Percentiles rank a stretch among this genome's conserved stretches.
phyloP scores from a whole-genome alignment of 1,284 basidiomycete genomes.

The Rhodotorula sp. region DNA sequence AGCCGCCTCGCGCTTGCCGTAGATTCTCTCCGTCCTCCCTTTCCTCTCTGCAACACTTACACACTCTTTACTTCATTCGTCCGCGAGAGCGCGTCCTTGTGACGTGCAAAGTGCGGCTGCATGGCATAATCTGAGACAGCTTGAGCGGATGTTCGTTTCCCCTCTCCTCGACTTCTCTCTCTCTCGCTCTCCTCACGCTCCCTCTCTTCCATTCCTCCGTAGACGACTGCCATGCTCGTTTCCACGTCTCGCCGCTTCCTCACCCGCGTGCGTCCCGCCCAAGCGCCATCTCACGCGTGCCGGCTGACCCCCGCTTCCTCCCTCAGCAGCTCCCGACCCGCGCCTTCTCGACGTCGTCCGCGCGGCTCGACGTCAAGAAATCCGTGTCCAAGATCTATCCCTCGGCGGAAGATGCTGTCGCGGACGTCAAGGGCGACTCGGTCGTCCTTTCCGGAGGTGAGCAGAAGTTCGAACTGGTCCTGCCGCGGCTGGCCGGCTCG shows the following conservation, averaged over 20 bases:
- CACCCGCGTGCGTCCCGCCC: conserved; percentile 6
- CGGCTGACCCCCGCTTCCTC: not conserved
- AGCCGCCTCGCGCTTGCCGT: no score
- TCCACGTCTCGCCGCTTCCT: conserved; percentile 6
- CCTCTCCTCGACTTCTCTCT: not conserved
- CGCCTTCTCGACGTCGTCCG: conserved; percentile 14
- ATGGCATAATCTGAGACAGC: not conserved
- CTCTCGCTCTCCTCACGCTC: not conserved
- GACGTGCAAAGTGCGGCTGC: not conserved
- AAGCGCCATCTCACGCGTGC: not conserved
- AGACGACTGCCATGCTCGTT: conserved; percentile 8
- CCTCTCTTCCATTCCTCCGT: not conserved
- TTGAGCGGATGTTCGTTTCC: not conserved
- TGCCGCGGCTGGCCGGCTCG: no score
- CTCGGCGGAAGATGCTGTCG: conserved; percentile 74
- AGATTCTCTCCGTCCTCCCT: no score
- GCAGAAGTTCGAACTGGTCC: conserved; percentile 10
- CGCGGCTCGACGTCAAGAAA: conserved; percentile 24
- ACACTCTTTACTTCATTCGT: not conserved
- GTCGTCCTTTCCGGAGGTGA: conserved; percentile 75
- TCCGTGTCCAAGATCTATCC: conserved; percentile 65
- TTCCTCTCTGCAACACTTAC: no score
- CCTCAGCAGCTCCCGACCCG: conserved; percentile 5
- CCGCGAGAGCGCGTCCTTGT: not conserved
- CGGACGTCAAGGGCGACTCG: conserved; percentile 75